Evolutionary conservation across 441 rosid genomes (phyloP).

Genomic region (Bruguiera hainesii): DNA sequence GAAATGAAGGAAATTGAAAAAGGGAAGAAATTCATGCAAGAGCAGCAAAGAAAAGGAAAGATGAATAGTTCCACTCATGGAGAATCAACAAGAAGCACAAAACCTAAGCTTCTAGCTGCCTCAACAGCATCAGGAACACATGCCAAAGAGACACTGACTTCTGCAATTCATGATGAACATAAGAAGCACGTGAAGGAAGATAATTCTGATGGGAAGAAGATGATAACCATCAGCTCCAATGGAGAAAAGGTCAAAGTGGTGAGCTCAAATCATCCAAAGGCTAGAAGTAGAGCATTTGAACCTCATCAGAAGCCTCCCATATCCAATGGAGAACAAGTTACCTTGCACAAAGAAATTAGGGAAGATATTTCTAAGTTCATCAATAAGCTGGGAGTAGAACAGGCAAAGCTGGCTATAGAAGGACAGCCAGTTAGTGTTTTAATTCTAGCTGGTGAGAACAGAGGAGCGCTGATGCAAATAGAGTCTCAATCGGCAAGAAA

Average conservation of each 20-base stretch:
- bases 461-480: slow-evolving; percentile 70
- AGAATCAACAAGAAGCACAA: slow-evolving; percentile 20
- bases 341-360: slow-evolving; percentile 50
- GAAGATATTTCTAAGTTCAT: slow-evolving; percentile 61
- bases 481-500: slow-evolving; percentile 42
- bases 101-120: slow-evolving; percentile 19
- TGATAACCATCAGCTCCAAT: slow-evolving; percentile 20
- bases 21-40: slow-evolving; percentile 21
- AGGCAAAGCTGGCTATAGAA: slow-evolving; percentile 31
- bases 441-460: slow-evolving; percentile 82
- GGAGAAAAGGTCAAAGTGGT: slow-evolving; percentile 33
- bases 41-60: slow-evolving; percentile 21
- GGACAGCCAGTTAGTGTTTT: slow-evolving; percentile 43
- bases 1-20: slow-evolving; percentile 22
- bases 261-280: slow-evolving; percentile 33
- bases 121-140: slow-evolving; percentile 20
- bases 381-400: slow-evolving; percentile 45
- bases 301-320: slow-evolving; percentile 28
- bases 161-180: slow-evolving; percentile 19
- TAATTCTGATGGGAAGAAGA: slow-evolving; percentile 24
- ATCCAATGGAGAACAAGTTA: slow-evolving; percentile 29
- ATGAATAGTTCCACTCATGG: slow-evolving; percentile 15
- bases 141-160: slow-evolving; percentile 25
- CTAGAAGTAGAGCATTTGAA: slow-evolving; percentile 19
- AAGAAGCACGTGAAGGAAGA: slow-evolving; percentile 25